A percentile compares a stretch with the other conserved stretches of the same genome.
These are phyloP conservation scores for Phytopythium mirpurense DNA, from an alignment of 352 stramenopile genomes.

Conservation along the genomic window DNA sequence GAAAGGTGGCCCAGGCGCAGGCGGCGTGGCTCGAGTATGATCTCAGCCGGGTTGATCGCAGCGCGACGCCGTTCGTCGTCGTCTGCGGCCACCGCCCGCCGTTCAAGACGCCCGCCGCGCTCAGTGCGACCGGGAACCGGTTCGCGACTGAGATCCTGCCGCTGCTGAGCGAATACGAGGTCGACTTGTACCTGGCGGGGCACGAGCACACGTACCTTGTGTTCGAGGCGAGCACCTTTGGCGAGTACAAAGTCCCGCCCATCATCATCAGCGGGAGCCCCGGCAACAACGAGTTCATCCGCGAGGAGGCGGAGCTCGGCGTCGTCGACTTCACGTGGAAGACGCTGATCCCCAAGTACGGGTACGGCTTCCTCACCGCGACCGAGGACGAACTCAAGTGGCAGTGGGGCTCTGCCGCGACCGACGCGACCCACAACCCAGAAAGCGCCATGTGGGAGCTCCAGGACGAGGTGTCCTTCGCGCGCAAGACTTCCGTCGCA, in stretches of 20 bases:
- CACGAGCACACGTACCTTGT: conserved; percentile 73
- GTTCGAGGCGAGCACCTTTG: conserved; percentile 49
- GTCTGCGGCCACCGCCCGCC: conserved; percentile 66
- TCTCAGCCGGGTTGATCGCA: conserved; percentile 55
- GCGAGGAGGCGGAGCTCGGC: conserved; percentile 31
- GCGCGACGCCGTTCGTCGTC: conserved; percentile 59
- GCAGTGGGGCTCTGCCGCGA: conserved; percentile 52
- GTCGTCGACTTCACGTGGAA: conserved; percentile 54
- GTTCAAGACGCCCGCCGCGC: conserved; percentile 53
- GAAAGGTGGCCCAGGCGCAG: conserved; percentile 23
- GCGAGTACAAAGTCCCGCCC: conserved; percentile 45
- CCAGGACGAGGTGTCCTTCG: conserved; percentile 42
- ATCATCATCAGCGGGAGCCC: conserved; percentile 71
- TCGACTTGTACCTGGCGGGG: conserved; percentile 64
- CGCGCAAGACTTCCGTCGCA: conserved; percentile 21
- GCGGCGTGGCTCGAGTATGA: conserved; percentile 65
- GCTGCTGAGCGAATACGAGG: conserved; percentile 65
- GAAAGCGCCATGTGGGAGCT: conserved; percentile 40
- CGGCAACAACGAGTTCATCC: conserved; percentile 78
- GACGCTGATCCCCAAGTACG: conserved; percentile 68
- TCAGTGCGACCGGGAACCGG: conserved; percentile 35
- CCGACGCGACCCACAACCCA: conserved; percentile 33
- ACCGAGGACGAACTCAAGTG: conserved; percentile 46
- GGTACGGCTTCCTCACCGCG: conserved; percentile 65
- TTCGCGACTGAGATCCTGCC: conserved; percentile 67